Conservation (phyloP, 1,284 basidiomycete species). For the Cystobasidiaceae sp. region DNA sequence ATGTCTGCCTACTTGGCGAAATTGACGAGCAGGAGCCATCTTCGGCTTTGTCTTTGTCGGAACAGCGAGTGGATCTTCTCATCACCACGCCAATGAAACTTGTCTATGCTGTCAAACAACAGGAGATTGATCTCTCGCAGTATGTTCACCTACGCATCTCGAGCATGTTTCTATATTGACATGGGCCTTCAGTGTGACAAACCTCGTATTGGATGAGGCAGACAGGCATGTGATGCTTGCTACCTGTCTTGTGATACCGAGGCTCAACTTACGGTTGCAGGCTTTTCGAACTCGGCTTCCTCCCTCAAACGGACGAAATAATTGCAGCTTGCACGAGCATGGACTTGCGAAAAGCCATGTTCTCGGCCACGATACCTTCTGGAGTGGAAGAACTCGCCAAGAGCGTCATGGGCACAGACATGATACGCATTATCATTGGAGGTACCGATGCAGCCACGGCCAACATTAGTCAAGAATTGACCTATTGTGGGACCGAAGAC, state of each 20-base stretch:
- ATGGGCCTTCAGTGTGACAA: conserved; percentile 73
- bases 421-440: conserved; percentile 86
- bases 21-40: conserved; percentile 2
- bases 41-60: conserved; percentile 41
- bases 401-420: conserved; percentile 67
- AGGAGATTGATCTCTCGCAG: conserved; percentile 65
- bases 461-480: conserved; percentile 76
- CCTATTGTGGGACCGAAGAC: conserved; percentile 85
- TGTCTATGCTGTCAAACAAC: conserved; percentile 65
- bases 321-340: conserved; percentile 71
- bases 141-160: conserved; percentile 47
- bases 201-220: conserved; percentile 83
- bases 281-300: conserved; percentile 81
- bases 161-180: background rate
- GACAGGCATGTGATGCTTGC: conserved; percentile 56
- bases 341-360: conserved; percentile 75
- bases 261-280: conserved; percentile 32
- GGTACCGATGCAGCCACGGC: conserved; percentile 75
- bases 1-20: conserved; percentile 66
- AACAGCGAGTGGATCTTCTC: conserved; percentile 56
- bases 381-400: conserved; percentile 81
- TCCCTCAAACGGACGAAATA: conserved; percentile 83
- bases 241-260: background rate
- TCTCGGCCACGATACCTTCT: conserved; percentile 90
- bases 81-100: conserved; percentile 75